These are phyloP conservation scores for Emericellopsis cladophorae DNA, from an alignment of 2,329 filamentous ascomycete species.

Conservation along the genomic window DNA sequence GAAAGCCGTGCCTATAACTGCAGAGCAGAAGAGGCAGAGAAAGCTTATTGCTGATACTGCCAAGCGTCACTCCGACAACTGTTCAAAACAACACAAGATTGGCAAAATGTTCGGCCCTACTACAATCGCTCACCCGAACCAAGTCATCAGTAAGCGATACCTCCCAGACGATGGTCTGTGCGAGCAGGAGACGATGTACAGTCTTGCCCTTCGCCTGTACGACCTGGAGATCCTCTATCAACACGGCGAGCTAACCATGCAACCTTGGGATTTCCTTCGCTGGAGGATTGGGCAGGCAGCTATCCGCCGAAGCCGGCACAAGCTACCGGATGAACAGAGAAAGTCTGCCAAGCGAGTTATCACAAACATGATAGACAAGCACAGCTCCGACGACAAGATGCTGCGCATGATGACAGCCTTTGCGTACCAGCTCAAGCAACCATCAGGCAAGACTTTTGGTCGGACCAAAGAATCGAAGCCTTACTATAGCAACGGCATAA, in stretches of 20 bases:
- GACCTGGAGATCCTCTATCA: conserved; percentile 14
- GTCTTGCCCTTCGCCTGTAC: conserved; percentile 17
- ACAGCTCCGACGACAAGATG: neutral
- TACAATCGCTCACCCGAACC: conserved; percentile 18
- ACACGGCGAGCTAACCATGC: conserved; percentile 16
- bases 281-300: conserved; percentile 15
- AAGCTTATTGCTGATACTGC: neutral
- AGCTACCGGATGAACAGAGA: neutral
- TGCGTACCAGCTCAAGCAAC: neutral
- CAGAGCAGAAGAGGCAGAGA: conserved; percentile 1
- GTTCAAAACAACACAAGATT: conserved; percentile 19
- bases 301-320: conserved; percentile 3
- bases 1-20: neutral
- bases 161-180: conserved; percentile 18
- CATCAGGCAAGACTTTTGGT: neutral
- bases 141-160: conserved; percentile 18
- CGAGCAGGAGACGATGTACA: conserved; percentile 20
- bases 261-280: conserved; percentile 23
- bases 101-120: conserved; percentile 17
- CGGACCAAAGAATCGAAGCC: neutral
- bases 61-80: conserved; percentile 16
- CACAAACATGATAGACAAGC: neutral
- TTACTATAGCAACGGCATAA: no score
- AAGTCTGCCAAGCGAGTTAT: conserved; percentile 3
- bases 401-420: neutral